Percentiles rank a stretch among this genome's conserved stretches.
Conservation (phyloP, 192 early-diverging fungal species). For the Kickxella alabastrina region DNA sequence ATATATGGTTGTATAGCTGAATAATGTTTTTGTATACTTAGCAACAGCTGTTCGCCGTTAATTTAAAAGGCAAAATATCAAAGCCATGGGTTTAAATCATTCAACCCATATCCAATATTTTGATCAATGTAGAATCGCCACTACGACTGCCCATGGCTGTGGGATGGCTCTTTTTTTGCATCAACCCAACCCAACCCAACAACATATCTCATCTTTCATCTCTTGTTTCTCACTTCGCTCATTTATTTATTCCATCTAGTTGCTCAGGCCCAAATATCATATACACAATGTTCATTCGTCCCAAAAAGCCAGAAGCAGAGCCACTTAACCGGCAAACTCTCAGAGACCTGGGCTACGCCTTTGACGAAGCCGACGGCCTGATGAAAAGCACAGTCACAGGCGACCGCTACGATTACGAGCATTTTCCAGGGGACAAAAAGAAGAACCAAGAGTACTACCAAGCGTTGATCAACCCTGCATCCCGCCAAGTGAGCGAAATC, state of each 20-base stretch:
- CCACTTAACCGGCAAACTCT: conserved; percentile 14
- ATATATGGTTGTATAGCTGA: too few relatives aligned
- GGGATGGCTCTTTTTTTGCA: too few relatives aligned
- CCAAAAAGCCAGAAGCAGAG: conserved; percentile 18
- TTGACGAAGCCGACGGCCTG: conserved; percentile 21
- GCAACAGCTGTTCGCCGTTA: not conserved
- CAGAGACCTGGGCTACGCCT: conserved; percentile 28
- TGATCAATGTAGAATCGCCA: too few relatives aligned
- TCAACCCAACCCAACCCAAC: too few relatives aligned
- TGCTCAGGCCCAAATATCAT: too few relatives aligned
- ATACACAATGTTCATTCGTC: conserved; percentile 44
- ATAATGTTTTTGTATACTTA: not conserved
- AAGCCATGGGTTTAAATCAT: too few relatives aligned
- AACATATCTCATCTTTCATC: too few relatives aligned
- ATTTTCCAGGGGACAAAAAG: conserved; percentile 5
- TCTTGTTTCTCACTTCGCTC: too few relatives aligned
- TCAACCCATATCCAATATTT: too few relatives aligned
- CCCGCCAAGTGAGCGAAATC: conserved; percentile 19
- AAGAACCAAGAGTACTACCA: conserved; percentile 21
- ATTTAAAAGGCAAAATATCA: not conserved
- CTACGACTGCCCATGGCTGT: too few relatives aligned
- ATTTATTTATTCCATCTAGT: not conserved
- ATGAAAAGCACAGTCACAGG: conserved; percentile 15
- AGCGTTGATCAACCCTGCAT: conserved; percentile 13
- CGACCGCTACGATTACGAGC: conserved; percentile 9